Conservation (phyloP, 2,329 filamentous ascomycete species). For the Phyllosticta citriasiana region DNA sequence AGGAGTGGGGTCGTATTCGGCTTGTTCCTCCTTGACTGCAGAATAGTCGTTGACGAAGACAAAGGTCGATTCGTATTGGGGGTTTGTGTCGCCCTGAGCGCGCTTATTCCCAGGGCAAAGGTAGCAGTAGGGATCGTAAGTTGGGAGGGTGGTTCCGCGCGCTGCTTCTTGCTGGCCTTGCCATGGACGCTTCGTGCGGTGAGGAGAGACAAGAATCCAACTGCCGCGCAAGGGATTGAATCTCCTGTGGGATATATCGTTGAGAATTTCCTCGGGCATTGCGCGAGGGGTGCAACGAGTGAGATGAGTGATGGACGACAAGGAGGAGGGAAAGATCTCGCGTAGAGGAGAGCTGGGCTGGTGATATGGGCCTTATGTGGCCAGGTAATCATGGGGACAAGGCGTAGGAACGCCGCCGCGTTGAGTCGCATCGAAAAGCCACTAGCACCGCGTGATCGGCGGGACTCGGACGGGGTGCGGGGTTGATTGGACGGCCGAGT, state of each 20-base stretch:
- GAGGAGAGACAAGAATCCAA: conserved; percentile 90
- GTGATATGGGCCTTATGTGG: conserved; percentile 2
- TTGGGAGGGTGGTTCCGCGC: conserved; percentile 46
- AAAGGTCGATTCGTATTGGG: conserved; percentile 76
- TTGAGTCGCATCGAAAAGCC: conserved; percentile 8
- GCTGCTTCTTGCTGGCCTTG: conserved; percentile 52
- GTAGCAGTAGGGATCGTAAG: conserved; percentile 82
- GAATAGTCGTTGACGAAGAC: conserved; percentile 97
- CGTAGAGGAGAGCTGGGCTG: neutral
- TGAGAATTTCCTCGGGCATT: conserved; percentile 49
- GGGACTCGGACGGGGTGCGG: conserved; percentile 1
- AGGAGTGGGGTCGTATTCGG: conserved; percentile 55
- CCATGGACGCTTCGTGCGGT: conserved; percentile 95
- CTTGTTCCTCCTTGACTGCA: conserved; percentile 88
- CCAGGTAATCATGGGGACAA: conserved; percentile 1
- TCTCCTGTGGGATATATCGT: conserved; percentile 93
- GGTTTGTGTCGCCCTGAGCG: conserved; percentile 78
- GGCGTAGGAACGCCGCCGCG: neutral
- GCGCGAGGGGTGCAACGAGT: neutral
- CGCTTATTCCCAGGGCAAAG: conserved; percentile 86
- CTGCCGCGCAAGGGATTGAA: conserved; percentile 86
- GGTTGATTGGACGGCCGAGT: neutral
- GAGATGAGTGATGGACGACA: neutral
- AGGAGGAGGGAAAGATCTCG: neutral
- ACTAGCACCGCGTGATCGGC: conserved; percentile 9